Base-by-base conservation (phyloP, 768 basidiomycete genomes). In the Lentinula boryana region DNA sequence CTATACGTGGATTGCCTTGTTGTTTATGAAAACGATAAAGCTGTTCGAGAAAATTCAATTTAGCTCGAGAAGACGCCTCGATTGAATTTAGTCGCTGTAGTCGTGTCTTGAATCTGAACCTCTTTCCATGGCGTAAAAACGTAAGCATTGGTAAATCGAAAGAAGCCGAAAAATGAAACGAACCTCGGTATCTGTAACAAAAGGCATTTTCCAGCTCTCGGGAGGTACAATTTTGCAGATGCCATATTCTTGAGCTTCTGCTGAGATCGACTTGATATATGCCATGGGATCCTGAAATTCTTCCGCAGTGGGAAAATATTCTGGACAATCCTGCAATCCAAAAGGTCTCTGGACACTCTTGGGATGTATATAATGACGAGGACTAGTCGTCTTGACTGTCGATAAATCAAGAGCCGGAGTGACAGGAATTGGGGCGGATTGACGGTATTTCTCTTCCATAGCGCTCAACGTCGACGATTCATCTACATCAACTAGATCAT, bases 161-260 rank as follows among this genome's bases (percentile, higher is more conserved):
- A 54, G 27, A 57, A 35, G 48, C 21, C 58, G 41, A 58, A 43
- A 68, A 61, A 55, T 51, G 58, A 61, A 48, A 78, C 86, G 63
- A 66, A 94, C 95, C 84, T 95, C 92, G 16, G 93, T 93, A 70
- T 98, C 88, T 49, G 95, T 91, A 10, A 93, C 88, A 70, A 97
- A 98, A 7, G 96, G 93, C 87, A 97, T 96, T 67, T 89, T 84
- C 97, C 97, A 99, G 21, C 84, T 89, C 60, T 81, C 79, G 1
- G 97, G 97, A 63, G 97, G 97, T 27, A 98, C 84, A 60, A 99
- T 86, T 78, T 99, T 99, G 77, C 93, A 95, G 67, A 99, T 94
- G 27, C 97, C 97, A 69, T 84, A 93, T 52, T 84, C 74, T 69
- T 78, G 81, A 0, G 89, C 96, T 35, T 78, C 74, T 56, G 84